A percentile compares a stretch with the other conserved stretches of the same genome.
These are phyloP conservation scores for Pythium biforme DNA, from an alignment of 352 stramenopile genomes.

Conservation along the genomic window DNA sequence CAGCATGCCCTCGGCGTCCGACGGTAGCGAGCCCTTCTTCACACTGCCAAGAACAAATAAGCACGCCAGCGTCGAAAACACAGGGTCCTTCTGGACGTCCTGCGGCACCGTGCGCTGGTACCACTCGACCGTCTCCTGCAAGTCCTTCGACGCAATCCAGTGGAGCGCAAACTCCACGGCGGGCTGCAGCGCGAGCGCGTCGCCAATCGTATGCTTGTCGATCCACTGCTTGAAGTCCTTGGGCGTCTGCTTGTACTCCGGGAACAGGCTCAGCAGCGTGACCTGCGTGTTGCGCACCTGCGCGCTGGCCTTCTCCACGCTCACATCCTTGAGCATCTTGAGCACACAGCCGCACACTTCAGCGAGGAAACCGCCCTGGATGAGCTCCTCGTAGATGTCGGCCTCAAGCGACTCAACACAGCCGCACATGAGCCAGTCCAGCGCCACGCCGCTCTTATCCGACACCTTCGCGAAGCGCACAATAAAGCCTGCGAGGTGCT, in stretches of 20 bases:
- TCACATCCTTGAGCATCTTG: slow-evolving; percentile 41
- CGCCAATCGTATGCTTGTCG: slow-evolving; percentile 52
- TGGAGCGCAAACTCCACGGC: slow-evolving; percentile 57
- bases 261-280: slow-evolving; percentile 54
- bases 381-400: slow-evolving; percentile 62
- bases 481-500: slow-evolving; percentile 71
- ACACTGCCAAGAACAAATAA: slow-evolving; percentile 60
- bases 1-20: slow-evolving; percentile 61
- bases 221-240: slow-evolving; percentile 70
- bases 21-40: slow-evolving; percentile 58
- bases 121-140: slow-evolving; percentile 55
- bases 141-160: slow-evolving; percentile 41
- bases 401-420: slow-evolving; percentile 50
- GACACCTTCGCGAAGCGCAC: slow-evolving; percentile 71
- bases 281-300: slow-evolving; percentile 54
- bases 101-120: slow-evolving; percentile 55
- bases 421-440: slow-evolving; percentile 67
- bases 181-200: slow-evolving; percentile 54
- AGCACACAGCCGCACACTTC: slow-evolving; percentile 46
- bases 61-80: slow-evolving; percentile 66
- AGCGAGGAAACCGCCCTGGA: slow-evolving; percentile 68
- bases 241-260: slow-evolving; percentile 45
- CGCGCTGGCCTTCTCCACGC: slow-evolving; percentile 46
- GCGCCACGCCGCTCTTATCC: slow-evolving; percentile 47
- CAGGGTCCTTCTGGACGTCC: slow-evolving; percentile 42